Percentiles rank a stretch among this genome's conserved stretches.
phyloP scores from a whole-genome alignment of 805 yeast genomes.

The Candida argentea region DNA sequence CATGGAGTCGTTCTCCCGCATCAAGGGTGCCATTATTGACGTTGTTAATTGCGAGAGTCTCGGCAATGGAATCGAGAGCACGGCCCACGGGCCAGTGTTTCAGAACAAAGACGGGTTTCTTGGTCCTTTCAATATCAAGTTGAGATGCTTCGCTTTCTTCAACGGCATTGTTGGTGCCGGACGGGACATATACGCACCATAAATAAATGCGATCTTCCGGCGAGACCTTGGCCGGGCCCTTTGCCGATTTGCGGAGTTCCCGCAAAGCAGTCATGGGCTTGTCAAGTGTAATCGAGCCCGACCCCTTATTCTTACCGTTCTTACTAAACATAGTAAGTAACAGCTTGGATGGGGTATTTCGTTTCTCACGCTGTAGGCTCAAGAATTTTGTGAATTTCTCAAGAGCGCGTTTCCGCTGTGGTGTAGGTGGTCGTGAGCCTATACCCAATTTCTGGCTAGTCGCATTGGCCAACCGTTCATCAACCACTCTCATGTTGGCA shows the following conservation, averaged over 20 bases:
- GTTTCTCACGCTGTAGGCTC: constrained; percentile 12
- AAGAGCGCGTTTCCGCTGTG: constrained; percentile 13
- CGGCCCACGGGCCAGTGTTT: constrained; percentile 53
- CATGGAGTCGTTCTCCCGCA: constrained; percentile 30
- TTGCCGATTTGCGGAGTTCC: constrained; percentile 38
- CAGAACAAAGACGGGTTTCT: constrained; percentile 36
- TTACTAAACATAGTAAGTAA: no score
- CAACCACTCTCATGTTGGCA: constrained; percentile 28
- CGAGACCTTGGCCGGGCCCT: constrained; percentile 40
- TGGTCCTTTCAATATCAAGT: constrained; percentile 11
- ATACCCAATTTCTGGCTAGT: no score
- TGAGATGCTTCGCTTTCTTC: not conserved
- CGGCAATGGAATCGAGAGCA: constrained; percentile 44
- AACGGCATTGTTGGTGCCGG: constrained; percentile 8
- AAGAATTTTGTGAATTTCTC: constrained; percentile 18
- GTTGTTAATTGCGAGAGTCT: constrained; percentile 36
- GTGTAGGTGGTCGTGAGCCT: no score
- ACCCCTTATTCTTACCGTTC: no score
- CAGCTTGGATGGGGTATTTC: constrained; percentile 1
- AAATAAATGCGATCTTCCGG: constrained; percentile 38
- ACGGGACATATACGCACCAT: constrained; percentile 34
- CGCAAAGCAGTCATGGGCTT: no score
- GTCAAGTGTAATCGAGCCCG: no score
- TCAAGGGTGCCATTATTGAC: constrained; percentile 37
- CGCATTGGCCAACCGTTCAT: constrained; percentile 11